Evolutionary conservation across 331 rosid genomes (phyloP).

Genomic region (Stylosanthes scabra): DNA sequence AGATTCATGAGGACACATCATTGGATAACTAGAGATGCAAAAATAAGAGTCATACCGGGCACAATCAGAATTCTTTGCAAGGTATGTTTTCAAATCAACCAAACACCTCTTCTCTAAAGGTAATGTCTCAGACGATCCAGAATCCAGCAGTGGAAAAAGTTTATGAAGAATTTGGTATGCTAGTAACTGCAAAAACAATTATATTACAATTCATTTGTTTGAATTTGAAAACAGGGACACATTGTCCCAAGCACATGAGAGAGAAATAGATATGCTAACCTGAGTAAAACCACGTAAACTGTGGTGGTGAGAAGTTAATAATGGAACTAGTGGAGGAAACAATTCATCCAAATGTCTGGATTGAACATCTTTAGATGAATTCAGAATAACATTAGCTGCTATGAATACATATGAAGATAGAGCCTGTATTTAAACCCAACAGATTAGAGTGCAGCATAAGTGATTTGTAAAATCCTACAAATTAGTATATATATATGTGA

Average conservation of each 20-base stretch:
- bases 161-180: constrained; percentile 77
- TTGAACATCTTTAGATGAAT: constrained; percentile 77
- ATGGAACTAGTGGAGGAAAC: constrained; percentile 94
- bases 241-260: neutral
- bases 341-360: constrained; percentile 77
- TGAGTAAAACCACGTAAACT: constrained; percentile 98
- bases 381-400: constrained; percentile 87
- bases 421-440: constrained; percentile 67
- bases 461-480: constrained; percentile 12
- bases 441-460: constrained; percentile 10
- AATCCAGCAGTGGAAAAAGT: constrained; percentile 62
- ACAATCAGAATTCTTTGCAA: constrained; percentile 80
- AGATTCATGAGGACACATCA: constrained; percentile 5
- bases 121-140: constrained; percentile 48
- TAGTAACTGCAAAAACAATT: constrained; percentile 69
- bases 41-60: constrained; percentile 60
- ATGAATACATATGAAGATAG: constrained; percentile 95
- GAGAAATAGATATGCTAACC: constrained; percentile 61
- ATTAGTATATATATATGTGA: constrained; percentile 1
- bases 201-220: constrained; percentile 31
- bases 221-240: neutral
- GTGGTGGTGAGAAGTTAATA: constrained; percentile 97
- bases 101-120: constrained; percentile 89
- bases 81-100: constrained; percentile 80
- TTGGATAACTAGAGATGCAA: constrained; percentile 3